Conservation (phyloP, 176 grass and related monocot species). For the Alopecurus myosuroides region DNA sequence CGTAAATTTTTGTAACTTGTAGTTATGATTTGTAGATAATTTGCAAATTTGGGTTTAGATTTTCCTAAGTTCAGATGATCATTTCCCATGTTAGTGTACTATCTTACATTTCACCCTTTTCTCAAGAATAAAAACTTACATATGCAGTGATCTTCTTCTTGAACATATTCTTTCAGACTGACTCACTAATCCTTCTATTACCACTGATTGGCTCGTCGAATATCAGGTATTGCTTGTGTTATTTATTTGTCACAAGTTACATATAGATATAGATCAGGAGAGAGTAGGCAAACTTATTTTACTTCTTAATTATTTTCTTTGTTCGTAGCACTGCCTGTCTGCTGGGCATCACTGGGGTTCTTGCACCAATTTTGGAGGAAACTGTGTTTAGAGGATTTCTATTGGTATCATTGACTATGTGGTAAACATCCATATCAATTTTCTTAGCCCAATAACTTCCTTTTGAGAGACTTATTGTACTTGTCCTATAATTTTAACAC, state of each 20-base stretch:
- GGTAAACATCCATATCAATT: slow-evolving; percentile 35
- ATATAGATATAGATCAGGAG: background rate
- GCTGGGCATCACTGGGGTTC: slow-evolving; percentile 75
- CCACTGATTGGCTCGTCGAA: slow-evolving; percentile 85
- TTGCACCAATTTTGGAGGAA: slow-evolving; percentile 90
- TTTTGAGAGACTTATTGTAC: background rate
- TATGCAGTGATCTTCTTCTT: slow-evolving; percentile 10
- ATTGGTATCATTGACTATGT: slow-evolving; percentile 85
- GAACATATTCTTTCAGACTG: slow-evolving; percentile 60
- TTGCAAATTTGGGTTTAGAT: background rate
- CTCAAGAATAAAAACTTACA: background rate
- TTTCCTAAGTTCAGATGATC: background rate
- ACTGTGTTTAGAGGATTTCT: slow-evolving; percentile 95
- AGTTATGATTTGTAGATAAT: background rate
- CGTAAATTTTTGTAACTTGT: background rate
- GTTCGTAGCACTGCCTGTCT: slow-evolving; percentile 68
- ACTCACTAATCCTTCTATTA: slow-evolving; percentile 70
- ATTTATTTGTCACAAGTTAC: slow-evolving; percentile 4
- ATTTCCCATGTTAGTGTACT: background rate
- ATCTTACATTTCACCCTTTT: background rate
- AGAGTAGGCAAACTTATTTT: slow-evolving; percentile 18
- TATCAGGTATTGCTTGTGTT: slow-evolving; percentile 51
- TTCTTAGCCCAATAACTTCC: background rate
- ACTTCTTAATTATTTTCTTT: slow-evolving; percentile 9
- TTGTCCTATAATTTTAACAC: background rate